Evolutionary conservation across 2,329 filamentous ascomycete genomes (phyloP).

Genomic region (Neopestalotiopsis sp.): DNA sequence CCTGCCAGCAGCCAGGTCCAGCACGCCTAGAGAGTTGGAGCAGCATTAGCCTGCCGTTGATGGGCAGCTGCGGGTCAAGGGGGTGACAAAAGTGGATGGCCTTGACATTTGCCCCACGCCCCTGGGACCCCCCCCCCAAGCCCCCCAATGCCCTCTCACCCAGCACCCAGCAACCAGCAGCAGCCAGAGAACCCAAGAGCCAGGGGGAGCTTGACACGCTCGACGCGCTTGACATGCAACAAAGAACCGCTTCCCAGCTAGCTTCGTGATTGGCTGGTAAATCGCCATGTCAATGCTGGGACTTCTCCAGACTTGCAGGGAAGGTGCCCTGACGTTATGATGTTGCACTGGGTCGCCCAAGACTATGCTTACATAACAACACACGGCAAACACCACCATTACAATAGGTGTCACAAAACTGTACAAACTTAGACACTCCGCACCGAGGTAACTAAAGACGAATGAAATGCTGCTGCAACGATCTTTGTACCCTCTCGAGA

Average conservation of each 20-base stretch:
- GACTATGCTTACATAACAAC: background rate
- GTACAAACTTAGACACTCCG: too few relatives aligned
- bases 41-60: background rate
- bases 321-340: background rate
- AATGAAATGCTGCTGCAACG: conserved; percentile 16
- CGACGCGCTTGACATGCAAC: background rate
- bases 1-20: background rate
- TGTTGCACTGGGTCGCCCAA: background rate
- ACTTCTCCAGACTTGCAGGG: background rate
- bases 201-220: background rate
- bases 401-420: background rate
- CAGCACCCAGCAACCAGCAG: background rate
- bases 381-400: background rate
- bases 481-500: background rate
- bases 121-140: background rate
- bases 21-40: background rate
- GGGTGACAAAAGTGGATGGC: background rate
- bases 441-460: too few relatives aligned
- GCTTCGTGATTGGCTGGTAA: conserved; percentile 3
- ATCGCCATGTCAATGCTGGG: conserved; percentile 8
- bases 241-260: background rate
- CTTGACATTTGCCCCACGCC: background rate
- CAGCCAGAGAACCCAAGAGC: too few relatives aligned
- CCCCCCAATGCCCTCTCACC: background rate
- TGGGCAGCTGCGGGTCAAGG: background rate